A percentile compares a stretch with the other conserved stretches of the same genome.
These are phyloP conservation scores for Populus tomentosa DNA, from an alignment of 441 rosid species.

Conservation along the genomic window DNA sequence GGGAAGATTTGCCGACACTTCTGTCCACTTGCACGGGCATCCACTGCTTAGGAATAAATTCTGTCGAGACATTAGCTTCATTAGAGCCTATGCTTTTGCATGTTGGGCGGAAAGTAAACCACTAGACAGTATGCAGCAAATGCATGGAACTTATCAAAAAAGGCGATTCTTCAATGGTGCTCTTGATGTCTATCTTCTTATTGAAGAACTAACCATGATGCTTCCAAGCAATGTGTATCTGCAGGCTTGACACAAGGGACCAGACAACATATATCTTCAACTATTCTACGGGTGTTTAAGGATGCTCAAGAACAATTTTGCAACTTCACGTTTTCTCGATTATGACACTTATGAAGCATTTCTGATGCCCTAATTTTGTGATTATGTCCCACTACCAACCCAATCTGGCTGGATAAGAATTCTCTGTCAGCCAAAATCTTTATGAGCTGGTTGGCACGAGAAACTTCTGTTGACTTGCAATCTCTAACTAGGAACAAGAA, in stretches of 20 bases:
- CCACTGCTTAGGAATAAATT: not conserved
- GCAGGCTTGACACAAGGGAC: not conserved
- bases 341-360: not conserved
- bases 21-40: not conserved
- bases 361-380: not conserved
- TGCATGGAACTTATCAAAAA: not conserved
- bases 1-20: not conserved
- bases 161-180: not conserved
- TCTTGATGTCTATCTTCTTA: not conserved
- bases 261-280: not conserved
- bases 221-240: not conserved
- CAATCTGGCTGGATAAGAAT: not conserved
- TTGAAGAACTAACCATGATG: not conserved
- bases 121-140: not conserved
- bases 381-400: not conserved
- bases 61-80: not conserved
- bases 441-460: not conserved
- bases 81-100: not conserved
- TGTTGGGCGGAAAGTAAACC: not conserved
- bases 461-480: not conserved
- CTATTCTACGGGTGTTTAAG: not conserved
- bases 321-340: not conserved
- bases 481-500: not conserved
- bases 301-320: not conserved
- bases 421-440: not conserved